Percentiles rank a stretch among this genome's conserved stretches.
Evolutionary conservation across 2,329 filamentous ascomycete species (phyloP).

Genomic region (Monosporascus sp.): DNA sequence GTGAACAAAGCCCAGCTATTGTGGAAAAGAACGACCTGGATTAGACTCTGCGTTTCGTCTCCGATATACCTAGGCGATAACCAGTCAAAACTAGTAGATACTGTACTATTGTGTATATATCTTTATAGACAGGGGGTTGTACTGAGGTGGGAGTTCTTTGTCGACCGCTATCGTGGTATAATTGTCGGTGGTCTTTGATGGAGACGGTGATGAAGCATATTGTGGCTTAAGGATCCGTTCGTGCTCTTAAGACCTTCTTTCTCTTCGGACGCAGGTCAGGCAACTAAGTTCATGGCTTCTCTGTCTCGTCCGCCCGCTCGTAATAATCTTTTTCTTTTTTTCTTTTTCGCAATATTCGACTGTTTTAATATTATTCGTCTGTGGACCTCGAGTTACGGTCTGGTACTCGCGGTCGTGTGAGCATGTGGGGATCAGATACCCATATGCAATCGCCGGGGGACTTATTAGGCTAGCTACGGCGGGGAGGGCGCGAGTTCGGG

Average conservation of each 20-base stretch:
- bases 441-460: neutral
- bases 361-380: too few species aligned
- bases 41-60: neutral
- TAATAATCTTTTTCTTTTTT: neutral
- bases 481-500: neutral
- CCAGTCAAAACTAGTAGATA: neutral
- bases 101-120: neutral
- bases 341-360: neutral
- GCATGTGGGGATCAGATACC: neutral
- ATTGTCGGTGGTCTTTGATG: conserved; percentile 26
- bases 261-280: conserved; percentile 5
- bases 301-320: neutral
- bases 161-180: conserved; percentile 11
- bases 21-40: neutral
- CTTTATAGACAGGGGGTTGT: neutral
- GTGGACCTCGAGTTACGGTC: neutral
- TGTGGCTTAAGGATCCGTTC: conserved; percentile 10
- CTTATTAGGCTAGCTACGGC: neutral
- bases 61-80: too few species aligned
- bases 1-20: neutral
- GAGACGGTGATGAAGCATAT: conserved; percentile 20
- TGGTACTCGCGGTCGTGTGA: neutral
- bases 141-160: neutral
- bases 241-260: conserved; percentile 6
- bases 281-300: conserved; percentile 12